phyloP scores from a whole-genome alignment of 495 filamentous ascomycete genomes.

The Ramalina peruviana region DNA sequence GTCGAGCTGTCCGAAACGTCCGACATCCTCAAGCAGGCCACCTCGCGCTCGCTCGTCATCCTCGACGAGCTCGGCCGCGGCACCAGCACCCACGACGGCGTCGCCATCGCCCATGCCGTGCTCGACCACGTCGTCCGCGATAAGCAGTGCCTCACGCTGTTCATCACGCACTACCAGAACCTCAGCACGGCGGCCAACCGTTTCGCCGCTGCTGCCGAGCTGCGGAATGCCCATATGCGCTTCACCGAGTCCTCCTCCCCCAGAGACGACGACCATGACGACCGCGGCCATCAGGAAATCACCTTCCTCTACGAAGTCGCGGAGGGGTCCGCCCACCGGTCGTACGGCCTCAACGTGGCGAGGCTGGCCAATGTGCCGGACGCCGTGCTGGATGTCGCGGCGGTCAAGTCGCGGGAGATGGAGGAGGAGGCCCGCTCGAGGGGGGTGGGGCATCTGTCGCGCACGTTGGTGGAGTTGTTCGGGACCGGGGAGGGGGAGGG shows the following conservation, averaged over 20 bases:
- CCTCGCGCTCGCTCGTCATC: slow-evolving; percentile 66
- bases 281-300: slow-evolving; percentile 34
- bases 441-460: slow-evolving; percentile 28
- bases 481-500: background rate
- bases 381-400: slow-evolving; percentile 62
- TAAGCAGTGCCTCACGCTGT: slow-evolving; percentile 63
- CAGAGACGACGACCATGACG: slow-evolving; percentile 9
- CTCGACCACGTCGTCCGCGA: slow-evolving; percentile 70
- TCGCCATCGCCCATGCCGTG: slow-evolving; percentile 89
- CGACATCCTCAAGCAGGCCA: slow-evolving; percentile 78
- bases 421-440: slow-evolving; percentile 58
- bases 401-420: slow-evolving; percentile 62
- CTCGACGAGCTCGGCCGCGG: slow-evolving; percentile 93
- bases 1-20: slow-evolving; percentile 88
- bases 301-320: slow-evolving; percentile 75
- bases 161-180: slow-evolving; percentile 94
- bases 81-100: slow-evolving; percentile 87
- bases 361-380: slow-evolving; percentile 69
- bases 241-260: slow-evolving; percentile 43
- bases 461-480: background rate
- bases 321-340: slow-evolving; percentile 82
- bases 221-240: slow-evolving; percentile 72
- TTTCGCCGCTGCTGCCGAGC: slow-evolving; percentile 37
- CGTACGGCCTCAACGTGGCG: slow-evolving; percentile 89
- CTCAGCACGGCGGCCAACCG: slow-evolving; percentile 57